These are phyloP conservation scores for Vitis hybrid DNA, from an alignment of 177 flowering plant species.

Conservation along the genomic window DNA sequence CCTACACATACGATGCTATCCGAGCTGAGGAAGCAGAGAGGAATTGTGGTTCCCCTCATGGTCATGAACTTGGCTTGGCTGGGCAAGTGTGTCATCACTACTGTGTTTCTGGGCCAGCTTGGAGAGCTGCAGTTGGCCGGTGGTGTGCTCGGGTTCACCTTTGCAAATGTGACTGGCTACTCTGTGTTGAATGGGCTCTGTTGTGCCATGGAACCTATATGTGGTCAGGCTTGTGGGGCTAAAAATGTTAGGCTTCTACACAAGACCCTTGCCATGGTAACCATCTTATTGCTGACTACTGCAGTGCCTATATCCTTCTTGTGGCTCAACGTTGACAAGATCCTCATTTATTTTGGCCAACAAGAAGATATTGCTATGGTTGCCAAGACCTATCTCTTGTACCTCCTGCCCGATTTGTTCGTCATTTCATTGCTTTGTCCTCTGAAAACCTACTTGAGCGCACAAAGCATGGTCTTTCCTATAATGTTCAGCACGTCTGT, in stretches of 20 bases:
- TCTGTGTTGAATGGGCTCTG: slow-evolving; percentile 80
- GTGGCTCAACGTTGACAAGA: slow-evolving; percentile 77
- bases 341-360: slow-evolving; percentile 71
- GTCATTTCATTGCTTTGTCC: slow-evolving; percentile 73
- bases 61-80: slow-evolving; percentile 83
- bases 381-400: slow-evolving; percentile 55
- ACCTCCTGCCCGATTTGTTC: slow-evolving; percentile 77
- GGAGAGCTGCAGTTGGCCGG: slow-evolving; percentile 83
- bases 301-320: slow-evolving; percentile 63
- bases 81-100: slow-evolving; percentile 65
- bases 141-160: slow-evolving; percentile 80
- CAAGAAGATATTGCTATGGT: slow-evolving; percentile 53
- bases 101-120: slow-evolving; percentile 75
- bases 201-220: slow-evolving; percentile 91
- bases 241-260: slow-evolving; percentile 74
- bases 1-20: slow-evolving; percentile 14
- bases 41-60: slow-evolving; percentile 53
- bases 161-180: slow-evolving; percentile 88
- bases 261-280: slow-evolving; percentile 74
- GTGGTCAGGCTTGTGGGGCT: slow-evolving; percentile 93
- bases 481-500: slow-evolving; percentile 66
- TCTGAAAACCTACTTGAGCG: slow-evolving; percentile 71
- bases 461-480: slow-evolving; percentile 70
- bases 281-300: slow-evolving; percentile 42
- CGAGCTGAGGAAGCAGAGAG: slow-evolving; percentile 57